A percentile compares a stretch with the other conserved stretches of the same genome.
These are phyloP conservation scores for Erodium moschatum DNA, from an alignment of 441 rosid genomes.

Conservation along the genomic window DNA sequence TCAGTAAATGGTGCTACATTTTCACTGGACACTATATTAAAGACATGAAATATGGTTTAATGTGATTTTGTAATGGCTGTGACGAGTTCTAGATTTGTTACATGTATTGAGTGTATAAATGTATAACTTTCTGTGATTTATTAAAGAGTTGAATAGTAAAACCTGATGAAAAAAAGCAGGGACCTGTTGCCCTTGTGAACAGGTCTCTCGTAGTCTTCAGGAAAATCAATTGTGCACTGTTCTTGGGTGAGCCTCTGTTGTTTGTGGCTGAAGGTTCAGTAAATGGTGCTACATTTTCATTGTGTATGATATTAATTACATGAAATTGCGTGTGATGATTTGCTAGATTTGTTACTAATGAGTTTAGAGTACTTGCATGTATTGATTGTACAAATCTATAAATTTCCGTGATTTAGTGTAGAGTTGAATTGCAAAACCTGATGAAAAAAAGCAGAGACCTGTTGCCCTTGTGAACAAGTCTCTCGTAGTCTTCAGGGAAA, in stretches of 20 bases:
- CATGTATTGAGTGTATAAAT: too few relatives aligned
- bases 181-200: constrained; percentile 37
- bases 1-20: constrained; percentile 47
- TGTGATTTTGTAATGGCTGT: too few relatives aligned
- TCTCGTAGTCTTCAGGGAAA: background rate
- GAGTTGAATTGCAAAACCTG: background rate
- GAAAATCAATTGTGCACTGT: background rate
- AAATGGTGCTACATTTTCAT: constrained; percentile 34
- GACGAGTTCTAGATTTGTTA: too few relatives aligned
- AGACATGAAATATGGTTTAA: too few relatives aligned
- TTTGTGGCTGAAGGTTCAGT: constrained; percentile 43
- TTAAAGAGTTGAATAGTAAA: background rate
- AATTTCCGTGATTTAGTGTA: too few relatives aligned
- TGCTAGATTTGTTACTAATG: too few relatives aligned
- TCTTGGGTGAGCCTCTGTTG: constrained; percentile 17
- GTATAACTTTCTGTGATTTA: too few relatives aligned
- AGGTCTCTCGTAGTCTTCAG: constrained; percentile 16
- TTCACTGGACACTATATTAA: background rate
- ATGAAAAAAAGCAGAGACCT: constrained; percentile 16
- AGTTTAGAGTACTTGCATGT: too few relatives aligned
- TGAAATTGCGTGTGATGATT: too few relatives aligned
- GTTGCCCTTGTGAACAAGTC: constrained; percentile 38
- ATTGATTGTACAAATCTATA: too few relatives aligned
- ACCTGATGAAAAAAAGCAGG: constrained; percentile 3
- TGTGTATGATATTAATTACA: background rate